Evolutionary conservation across 208 protist genomes (phyloP), one percentile per base, ranked within the genome.

Genomic region (Kentomonas sorsogonicus): DNA sequence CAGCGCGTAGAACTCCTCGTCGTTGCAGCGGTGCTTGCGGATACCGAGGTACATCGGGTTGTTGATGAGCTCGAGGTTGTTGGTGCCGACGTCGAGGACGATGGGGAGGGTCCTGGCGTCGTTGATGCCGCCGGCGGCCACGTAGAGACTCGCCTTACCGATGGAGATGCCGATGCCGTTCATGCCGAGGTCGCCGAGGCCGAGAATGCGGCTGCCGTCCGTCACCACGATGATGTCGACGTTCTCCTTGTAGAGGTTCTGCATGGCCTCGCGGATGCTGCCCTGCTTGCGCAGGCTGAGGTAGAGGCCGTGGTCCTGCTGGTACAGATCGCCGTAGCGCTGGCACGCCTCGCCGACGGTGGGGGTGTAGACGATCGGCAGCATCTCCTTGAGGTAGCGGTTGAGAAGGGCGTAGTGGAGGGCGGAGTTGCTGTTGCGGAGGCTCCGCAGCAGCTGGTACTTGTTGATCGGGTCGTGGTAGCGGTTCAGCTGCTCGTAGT

Each of bases 321-420:
- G 62, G 50, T 80, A 95, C 40, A 89, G 67, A 45, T 89, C 64
- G 39, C 77, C 73, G 74, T 90, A 97, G 61, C 85, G 61, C 69
- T 91, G 77, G 73, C 95, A 98, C 7, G 88, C 94, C 66, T 97
- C 91, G 20, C 93, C 94, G 27, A 97, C 90, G 26, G 89, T 91
- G 25, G 89, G 89, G 10, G 89, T 95, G 81, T 94, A 94, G 51
- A 94, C 79, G 55, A 91, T 79, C 25, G 87, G 87, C 29, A 91
- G 74, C 27, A 69, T 61, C 45, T 91, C 72, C 72, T 81, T 72
- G 38, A 94, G 39, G 72, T 91, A 68, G 7, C 61, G 66, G 29
- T 79, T 70, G 22, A 94, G 54, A 36, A 86, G 68, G 40, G 81
- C 73, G 72, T 90, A 91, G 68, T 79, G 89, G 33, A 94, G 68